phyloP scores from a whole-genome alignment of 2,329 filamentous ascomycete genomes.

The Penicillium sp. region DNA sequence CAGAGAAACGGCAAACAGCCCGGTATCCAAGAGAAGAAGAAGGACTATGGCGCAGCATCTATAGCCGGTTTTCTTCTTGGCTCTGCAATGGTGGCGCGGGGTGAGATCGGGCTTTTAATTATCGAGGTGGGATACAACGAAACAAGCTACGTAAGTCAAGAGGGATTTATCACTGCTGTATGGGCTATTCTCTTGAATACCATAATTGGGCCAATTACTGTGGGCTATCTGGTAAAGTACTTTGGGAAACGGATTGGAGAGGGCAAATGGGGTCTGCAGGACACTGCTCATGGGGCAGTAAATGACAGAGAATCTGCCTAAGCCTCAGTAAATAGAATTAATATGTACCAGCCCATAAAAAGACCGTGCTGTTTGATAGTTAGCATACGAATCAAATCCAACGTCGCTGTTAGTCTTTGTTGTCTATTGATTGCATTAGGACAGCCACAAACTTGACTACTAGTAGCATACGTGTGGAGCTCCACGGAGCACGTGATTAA shows the following conservation, averaged over 20 bases:
- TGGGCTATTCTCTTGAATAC: slow-evolving; percentile 41
- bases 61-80: slow-evolving; percentile 33
- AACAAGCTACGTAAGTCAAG: slow-evolving; percentile 26
- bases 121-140: slow-evolving; percentile 39
- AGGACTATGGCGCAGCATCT: slow-evolving; percentile 17
- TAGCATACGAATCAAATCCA: no score
- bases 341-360: no score
- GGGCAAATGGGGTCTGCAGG: slow-evolving; percentile 34
- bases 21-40: neutral
- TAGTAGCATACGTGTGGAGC: no score
- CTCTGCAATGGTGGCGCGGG: slow-evolving; percentile 39
- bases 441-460: no score
- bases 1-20: neutral
- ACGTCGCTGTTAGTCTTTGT: no score
- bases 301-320: neutral
- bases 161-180: slow-evolving; percentile 26
- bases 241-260: slow-evolving; percentile 26
- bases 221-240: slow-evolving; percentile 31
- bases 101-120: slow-evolving; percentile 38
- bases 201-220: slow-evolving; percentile 34
- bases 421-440: no score
- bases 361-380: no score
- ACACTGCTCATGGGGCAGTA: neutral
- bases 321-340: no score
- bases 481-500: no score